A percentile compares a stretch with the other conserved stretches of the same genome.
phyloP scores from a whole-genome alignment of 176 grass and related monocot genomes.

The Tillandsia leiboldiana region DNA sequence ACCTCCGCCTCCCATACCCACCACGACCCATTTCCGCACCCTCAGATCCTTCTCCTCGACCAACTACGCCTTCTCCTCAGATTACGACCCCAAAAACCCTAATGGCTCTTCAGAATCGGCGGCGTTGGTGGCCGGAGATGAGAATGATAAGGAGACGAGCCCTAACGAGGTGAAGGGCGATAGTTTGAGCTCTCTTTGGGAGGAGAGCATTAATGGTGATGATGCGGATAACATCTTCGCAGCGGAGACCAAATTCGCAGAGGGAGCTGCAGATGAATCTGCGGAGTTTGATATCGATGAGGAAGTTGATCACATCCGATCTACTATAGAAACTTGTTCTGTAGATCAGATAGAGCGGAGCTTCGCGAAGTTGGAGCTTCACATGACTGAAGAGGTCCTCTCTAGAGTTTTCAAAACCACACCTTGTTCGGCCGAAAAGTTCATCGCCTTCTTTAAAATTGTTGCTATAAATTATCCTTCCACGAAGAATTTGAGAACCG shows the following conservation, averaged over 20 bases:
- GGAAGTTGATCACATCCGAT: conserved; percentile 25
- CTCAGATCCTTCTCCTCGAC: conserved; percentile 46
- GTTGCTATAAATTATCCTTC: conserved; percentile 35
- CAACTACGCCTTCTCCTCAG: conserved; percentile 25
- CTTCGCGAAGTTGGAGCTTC: conserved; percentile 48
- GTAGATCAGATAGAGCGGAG: conserved; percentile 39
- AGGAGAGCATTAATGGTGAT: conserved; percentile 31
- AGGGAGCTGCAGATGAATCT: conserved; percentile 7
- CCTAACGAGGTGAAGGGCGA: not conserved
- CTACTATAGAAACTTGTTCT: conserved; percentile 22
- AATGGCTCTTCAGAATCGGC: not conserved
- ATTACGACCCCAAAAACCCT: conserved; percentile 11
- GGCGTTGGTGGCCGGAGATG: conserved; percentile 21
- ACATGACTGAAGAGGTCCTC: conserved; percentile 57
- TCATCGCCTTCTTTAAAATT: conserved; percentile 49
- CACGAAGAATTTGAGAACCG: conserved; percentile 39
- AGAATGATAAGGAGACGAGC: not conserved
- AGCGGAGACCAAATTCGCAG: not conserved
- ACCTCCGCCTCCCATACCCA: conserved; percentile 17
- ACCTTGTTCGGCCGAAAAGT: conserved; percentile 38
- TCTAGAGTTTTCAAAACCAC: conserved; percentile 43
- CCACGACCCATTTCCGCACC: conserved; percentile 19
- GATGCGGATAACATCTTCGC: conserved; percentile 39
- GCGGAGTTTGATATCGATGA: conserved; percentile 33
- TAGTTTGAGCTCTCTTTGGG: conserved; percentile 51